These are phyloP conservation scores for Coniochaeta ligniaria DNA, from an alignment of 2,329 filamentous ascomycete genomes.

Conservation along the genomic window DNA sequence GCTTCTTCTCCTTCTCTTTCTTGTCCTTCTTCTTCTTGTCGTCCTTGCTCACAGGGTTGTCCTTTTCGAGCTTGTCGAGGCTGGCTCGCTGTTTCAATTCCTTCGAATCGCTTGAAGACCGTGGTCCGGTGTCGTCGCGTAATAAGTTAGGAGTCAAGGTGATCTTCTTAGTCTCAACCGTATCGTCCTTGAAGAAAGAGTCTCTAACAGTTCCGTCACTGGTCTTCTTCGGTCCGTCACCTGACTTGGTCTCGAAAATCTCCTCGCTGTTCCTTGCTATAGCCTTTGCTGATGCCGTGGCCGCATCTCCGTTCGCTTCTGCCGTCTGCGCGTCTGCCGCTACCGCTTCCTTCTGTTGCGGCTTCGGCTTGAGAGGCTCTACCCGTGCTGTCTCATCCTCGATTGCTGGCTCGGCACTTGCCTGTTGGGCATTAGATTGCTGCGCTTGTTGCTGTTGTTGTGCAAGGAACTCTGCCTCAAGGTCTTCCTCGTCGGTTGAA, in stretches of 20 bases:
- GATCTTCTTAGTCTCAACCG: conserved; percentile 92
- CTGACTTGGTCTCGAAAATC: conserved; percentile 47
- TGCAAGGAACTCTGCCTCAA: conserved; percentile 28
- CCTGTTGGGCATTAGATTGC: conserved; percentile 19
- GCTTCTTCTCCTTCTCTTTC: conserved; percentile 63
- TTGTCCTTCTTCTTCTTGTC: conserved; percentile 70
- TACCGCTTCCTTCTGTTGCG: conserved; percentile 28
- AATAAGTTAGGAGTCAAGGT: conserved; percentile 89
- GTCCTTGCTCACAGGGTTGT: conserved; percentile 47
- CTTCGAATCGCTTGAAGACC: conserved; percentile 48
- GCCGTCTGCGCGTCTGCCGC: conserved; percentile 22
- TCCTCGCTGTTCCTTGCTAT: conserved; percentile 56
- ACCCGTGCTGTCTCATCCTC: conserved; percentile 48
- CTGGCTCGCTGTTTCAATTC: conserved; percentile 55
- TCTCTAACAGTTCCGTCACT: conserved; percentile 84
- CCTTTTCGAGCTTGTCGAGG: conserved; percentile 67
- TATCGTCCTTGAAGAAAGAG: conserved; percentile 96
- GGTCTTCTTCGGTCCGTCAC: conserved; percentile 53
- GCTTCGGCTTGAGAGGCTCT: conserved; percentile 44
- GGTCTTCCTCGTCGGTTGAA: conserved; percentile 68
- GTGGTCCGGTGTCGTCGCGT: conserved; percentile 62
- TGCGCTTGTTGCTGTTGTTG: conserved; percentile 19
- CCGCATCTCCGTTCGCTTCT: conserved; percentile 22
- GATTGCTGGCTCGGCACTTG: conserved; percentile 21
- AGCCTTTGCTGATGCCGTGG: conserved; percentile 16